These are phyloP conservation scores for Lentinula raphanica DNA, from an alignment of 768 basidiomycete genomes.

Conservation along the genomic window DNA sequence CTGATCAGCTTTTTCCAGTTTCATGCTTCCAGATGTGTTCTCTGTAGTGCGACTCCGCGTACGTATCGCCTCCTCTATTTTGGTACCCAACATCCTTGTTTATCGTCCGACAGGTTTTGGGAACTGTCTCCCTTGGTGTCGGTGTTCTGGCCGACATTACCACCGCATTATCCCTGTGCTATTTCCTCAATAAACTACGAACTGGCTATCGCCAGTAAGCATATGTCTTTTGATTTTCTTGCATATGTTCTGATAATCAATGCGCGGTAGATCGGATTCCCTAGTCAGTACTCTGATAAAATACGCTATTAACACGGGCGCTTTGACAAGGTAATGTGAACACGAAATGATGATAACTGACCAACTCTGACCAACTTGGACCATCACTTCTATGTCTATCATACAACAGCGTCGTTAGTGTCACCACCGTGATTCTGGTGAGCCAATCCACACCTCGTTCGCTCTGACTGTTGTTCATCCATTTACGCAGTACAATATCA, in stretches of 20 bases:
- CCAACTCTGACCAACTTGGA: background rate
- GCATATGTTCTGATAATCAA: background rate
- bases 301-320: constrained; percentile 65
- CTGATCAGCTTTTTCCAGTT: constrained; percentile 20
- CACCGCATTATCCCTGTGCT: constrained; percentile 54
- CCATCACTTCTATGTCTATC: background rate
- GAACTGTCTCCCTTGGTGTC: constrained; percentile 44
- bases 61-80: constrained; percentile 7
- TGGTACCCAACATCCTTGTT: background rate
- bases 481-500: constrained; percentile 51
- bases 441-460: background rate
- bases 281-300: constrained; percentile 50
- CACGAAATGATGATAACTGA: background rate
- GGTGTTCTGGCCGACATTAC: constrained; percentile 54
- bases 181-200: constrained; percentile 52
- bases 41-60: constrained; percentile 44
- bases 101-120: constrained; percentile 34
- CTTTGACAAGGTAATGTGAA: constrained; percentile 46
- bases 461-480: background rate
- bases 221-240: background rate
- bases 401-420: constrained; percentile 32
- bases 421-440: constrained; percentile 52
- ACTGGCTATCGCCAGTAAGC: constrained; percentile 46
- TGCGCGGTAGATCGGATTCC: constrained; percentile 41
- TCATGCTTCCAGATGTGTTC: constrained; percentile 36